phyloP scores from a whole-genome alignment of 108 stramenopile species.

The Discostella stelligeroides region DNA sequence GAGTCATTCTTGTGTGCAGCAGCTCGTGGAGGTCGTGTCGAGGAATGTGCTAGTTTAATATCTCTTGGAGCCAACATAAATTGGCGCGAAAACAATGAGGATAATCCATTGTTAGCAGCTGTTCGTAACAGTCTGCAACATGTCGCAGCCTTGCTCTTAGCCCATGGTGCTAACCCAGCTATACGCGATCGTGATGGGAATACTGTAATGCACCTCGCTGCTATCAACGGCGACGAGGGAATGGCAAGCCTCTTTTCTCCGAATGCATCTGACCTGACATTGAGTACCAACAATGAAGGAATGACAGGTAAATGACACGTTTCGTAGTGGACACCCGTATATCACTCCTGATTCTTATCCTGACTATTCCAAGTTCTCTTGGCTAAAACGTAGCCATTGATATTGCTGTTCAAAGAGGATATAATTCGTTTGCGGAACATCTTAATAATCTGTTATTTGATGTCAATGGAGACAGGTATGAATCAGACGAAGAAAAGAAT shows the following conservation, averaged over 20 bases:
- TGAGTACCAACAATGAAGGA: conserved; percentile 17
- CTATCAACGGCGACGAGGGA: conserved; percentile 25
- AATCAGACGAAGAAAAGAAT: conserved; percentile 7
- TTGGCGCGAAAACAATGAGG: conserved; percentile 14
- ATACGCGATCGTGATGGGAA: conserved; percentile 13
- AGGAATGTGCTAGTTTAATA: conserved; percentile 41
- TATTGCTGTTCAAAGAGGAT: conserved; percentile 22
- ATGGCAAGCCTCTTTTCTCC: conserved; percentile 38
- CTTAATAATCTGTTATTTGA: conserved; percentile 4
- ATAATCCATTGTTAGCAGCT: conserved; percentile 47
- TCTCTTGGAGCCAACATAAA: conserved; percentile 36
- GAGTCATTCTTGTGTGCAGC: conserved; percentile 57
- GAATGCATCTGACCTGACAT: conserved; percentile 9
- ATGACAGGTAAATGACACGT: conserved; percentile 6
- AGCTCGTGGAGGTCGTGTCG: conserved; percentile 36
- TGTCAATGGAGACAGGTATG: background rate
- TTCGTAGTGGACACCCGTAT: background rate
- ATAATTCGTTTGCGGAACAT: conserved; percentile 23
- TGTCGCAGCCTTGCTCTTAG: conserved; percentile 42
- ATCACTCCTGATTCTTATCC: background rate
- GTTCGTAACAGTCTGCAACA: conserved; percentile 23
- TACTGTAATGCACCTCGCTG: conserved; percentile 37
- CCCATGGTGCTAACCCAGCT: conserved; percentile 44
- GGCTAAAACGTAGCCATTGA: conserved; percentile 11
- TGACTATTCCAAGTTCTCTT: background rate